Evolutionary conservation across 305 asterid genomes (phyloP), one percentile per base, ranked within the genome.

Genomic region (Fraxinus ornus): DNA sequence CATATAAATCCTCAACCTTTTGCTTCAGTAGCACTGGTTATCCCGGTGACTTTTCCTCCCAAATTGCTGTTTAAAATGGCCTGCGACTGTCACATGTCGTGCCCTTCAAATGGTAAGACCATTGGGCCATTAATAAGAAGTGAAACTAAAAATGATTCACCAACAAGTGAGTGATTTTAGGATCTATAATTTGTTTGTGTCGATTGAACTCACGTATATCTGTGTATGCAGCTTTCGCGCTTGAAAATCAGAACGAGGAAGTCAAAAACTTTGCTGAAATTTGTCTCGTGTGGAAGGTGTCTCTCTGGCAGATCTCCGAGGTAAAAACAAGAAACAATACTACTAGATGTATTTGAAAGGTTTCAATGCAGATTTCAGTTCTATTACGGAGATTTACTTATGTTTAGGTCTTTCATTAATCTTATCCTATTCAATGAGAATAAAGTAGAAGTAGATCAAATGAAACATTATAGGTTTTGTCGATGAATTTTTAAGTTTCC

Each of bases 251-350:
- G 94, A 84, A 57, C 93, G 26, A 93, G 94, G 90, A 93, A 86
- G 85, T 90, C 95, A 13, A 92, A 80, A 28, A 73, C 91, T 62
- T 82, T 93, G 89, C 90, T 95, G 90, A 91, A 86, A 88, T 91
- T 83, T 12, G 91, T 95, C 76, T 89, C 94, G 7, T 95, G 99
- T 9, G 98, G 98, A 83, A 90, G 87, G 90, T 95, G 98, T 77
- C 91, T 92, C 85, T 83, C 97, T 10, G 22, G 89, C 81, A 90
- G 90, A 87, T 91, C 97, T 85, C 90, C 97, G 86, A 93, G 93
- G 86, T 89, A 87, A 83, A 55, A 36, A 33, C 55, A 76, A 75
- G 77, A 60, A 73, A 47, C 30, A 70, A 19, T 6, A 33, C 24
- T 33, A 72, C 78, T 60, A 41, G 78, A 80, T 52, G 77, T 73